These are phyloP conservation scores for Cetraspora pellucida DNA, from an alignment of 192 early-diverging fungal genomes.

Conservation along the genomic window DNA sequence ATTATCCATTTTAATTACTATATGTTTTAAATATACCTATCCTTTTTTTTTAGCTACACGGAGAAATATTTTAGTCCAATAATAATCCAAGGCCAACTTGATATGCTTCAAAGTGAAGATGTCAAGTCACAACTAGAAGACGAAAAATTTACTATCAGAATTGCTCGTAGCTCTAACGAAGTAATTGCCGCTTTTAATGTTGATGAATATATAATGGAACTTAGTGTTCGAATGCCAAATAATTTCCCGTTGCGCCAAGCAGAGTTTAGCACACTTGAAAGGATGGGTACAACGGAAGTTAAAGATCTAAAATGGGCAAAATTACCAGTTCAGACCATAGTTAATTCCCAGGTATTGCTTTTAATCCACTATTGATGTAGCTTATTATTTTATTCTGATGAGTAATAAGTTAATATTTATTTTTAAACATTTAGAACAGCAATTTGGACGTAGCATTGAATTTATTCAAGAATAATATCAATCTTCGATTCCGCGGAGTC, in stretches of 20 bases:
- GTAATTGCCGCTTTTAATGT: slow-evolving; percentile 70
- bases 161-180: slow-evolving; percentile 65
- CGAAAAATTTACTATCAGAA: slow-evolving; percentile 63
- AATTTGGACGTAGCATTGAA: slow-evolving; percentile 77
- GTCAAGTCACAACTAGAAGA: slow-evolving; percentile 52
- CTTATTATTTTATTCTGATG: too few relatives aligned
- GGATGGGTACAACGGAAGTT: slow-evolving; percentile 70
- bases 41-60: slow-evolving; percentile 55
- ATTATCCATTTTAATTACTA: background rate
- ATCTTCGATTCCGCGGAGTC: slow-evolving; percentile 93
- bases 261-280: slow-evolving; percentile 63
- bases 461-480: slow-evolving; percentile 82
- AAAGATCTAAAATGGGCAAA: slow-evolving; percentile 66
- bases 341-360: slow-evolving; percentile 46
- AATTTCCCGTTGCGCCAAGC: slow-evolving; percentile 75
- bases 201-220: slow-evolving; percentile 79
- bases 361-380: too few relatives aligned
- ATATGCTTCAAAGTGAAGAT: slow-evolving; percentile 54
- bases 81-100: slow-evolving; percentile 65
- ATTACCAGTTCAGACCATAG: slow-evolving; percentile 48
- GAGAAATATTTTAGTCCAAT: slow-evolving; percentile 69
- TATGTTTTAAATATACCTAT: background rate
- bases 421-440: slow-evolving; percentile 72
- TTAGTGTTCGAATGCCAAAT: slow-evolving; percentile 67
- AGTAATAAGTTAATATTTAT: slow-evolving; percentile 32